A percentile compares a stretch with the other conserved stretches of the same genome.
These are phyloP conservation scores for Capsicum baccatum DNA, from an alignment of 257 asterid species.

Conservation along the genomic window DNA sequence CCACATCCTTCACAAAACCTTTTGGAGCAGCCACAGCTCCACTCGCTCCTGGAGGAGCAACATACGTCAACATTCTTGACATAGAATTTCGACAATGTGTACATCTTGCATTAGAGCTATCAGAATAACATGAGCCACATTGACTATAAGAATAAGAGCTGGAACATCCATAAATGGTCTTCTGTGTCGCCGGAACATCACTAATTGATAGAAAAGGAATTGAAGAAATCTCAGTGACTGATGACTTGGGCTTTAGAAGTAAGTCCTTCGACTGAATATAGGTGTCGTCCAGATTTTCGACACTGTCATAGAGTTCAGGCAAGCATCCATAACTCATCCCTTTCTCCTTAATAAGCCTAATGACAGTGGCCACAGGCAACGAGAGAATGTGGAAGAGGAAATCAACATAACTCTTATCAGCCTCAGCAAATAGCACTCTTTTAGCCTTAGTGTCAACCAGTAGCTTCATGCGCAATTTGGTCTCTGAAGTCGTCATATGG, in stretches of 20 bases:
- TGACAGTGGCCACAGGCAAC: neutral
- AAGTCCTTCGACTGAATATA: neutral
- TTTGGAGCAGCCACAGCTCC: neutral
- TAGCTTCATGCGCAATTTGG: neutral
- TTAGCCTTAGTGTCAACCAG: neutral
- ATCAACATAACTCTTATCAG: neutral
- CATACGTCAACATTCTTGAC: rapidly evolving
- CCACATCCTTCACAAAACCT: conserved; percentile 1
- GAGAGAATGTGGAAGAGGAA: neutral
- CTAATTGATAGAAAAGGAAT: neutral
- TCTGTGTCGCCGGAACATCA: neutral
- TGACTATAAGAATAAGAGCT: too few species aligned
- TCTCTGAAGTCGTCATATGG: neutral
- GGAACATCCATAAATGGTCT: neutral
- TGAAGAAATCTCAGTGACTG: neutral
- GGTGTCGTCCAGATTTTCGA: neutral
- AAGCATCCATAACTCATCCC: neutral
- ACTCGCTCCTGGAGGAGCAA: rapidly evolving
- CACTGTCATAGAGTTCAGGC: neutral
- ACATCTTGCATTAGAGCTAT: neutral
- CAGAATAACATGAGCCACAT: too few species aligned
- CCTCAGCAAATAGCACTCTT: neutral
- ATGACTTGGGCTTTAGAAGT: neutral
- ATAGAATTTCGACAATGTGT: rapidly evolving
- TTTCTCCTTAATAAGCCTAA: neutral